Percentiles rank a stretch among this genome's conserved stretches.
phyloP scores from a whole-genome alignment of 2,329 filamentous ascomycete species.

The Fusarium nurragi region DNA sequence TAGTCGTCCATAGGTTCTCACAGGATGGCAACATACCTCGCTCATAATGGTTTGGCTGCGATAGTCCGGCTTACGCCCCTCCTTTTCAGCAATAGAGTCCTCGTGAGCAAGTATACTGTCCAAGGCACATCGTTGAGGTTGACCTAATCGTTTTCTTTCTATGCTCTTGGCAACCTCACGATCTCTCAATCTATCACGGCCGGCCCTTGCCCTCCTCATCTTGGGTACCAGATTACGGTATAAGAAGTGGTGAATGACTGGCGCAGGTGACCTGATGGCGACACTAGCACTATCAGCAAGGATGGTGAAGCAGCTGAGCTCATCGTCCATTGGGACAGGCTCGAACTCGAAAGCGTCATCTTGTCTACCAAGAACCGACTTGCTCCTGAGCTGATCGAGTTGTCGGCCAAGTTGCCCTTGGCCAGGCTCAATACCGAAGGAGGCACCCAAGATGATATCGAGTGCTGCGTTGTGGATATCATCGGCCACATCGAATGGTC shows the following conservation, averaged over 20 bases:
- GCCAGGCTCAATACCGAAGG: constrained; percentile 40
- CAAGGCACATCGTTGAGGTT: constrained; percentile 29
- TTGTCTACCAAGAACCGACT: neutral
- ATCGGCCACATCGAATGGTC: constrained; percentile 44
- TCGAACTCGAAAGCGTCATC: constrained; percentile 28
- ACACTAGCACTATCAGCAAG: constrained; percentile 21
- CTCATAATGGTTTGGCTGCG: constrained; percentile 46
- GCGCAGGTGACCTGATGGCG: constrained; percentile 10
- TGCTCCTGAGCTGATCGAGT: constrained; percentile 10
- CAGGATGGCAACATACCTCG: constrained; percentile 37
- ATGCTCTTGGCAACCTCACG: constrained; percentile 30
- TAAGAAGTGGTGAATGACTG: constrained; percentile 14
- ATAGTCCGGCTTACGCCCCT: constrained; percentile 44
- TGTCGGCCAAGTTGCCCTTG: constrained; percentile 8
- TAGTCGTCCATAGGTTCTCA: neutral
- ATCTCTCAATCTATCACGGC: constrained; percentile 7
- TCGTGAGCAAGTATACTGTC: constrained; percentile 49
- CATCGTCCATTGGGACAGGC: constrained; percentile 5
- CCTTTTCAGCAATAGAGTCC: constrained; percentile 44
- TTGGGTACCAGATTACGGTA: constrained; percentile 14
- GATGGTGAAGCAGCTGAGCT: constrained; percentile 9
- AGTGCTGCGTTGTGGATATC: constrained; percentile 47
- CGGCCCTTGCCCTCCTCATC: constrained; percentile 16
- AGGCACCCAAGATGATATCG: constrained; percentile 46
- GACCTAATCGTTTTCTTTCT: neutral